Conservation (phyloP, 2,329 filamentous ascomycete species). For the Cadophora sp. region DNA sequence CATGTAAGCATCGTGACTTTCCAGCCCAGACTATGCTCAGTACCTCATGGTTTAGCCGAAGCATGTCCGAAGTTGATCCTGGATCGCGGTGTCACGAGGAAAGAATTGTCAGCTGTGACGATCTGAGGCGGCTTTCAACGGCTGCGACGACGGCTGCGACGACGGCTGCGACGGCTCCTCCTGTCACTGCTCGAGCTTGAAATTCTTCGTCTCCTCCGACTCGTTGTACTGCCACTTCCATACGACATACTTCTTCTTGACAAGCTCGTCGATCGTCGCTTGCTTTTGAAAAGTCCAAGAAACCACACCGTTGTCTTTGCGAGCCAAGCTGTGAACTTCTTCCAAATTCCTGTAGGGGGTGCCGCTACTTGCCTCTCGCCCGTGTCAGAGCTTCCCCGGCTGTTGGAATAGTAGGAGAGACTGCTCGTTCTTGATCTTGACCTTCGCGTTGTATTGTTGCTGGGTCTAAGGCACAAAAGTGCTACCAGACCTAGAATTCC, state of each 20-base stretch:
- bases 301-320: not conserved
- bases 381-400: not conserved
- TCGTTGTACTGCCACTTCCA: not conserved
- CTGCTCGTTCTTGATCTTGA: not conserved
- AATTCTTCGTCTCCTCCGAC: not conserved
- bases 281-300: not conserved
- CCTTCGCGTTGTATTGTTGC: not conserved
- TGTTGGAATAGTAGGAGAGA: not conserved
- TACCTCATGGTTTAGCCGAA: too few species aligned
- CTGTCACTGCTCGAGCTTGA: not conserved
- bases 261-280: not conserved
- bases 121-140: not conserved
- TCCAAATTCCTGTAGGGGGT: not conserved
- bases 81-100: too few species aligned
- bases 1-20: too few species aligned
- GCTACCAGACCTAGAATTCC: not conserved
- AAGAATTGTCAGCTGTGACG: not conserved
- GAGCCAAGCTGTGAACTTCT: not conserved
- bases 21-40: too few species aligned
- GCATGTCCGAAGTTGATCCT: too few species aligned
- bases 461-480: not conserved
- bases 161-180: not conserved
- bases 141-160: not conserved
- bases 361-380: not conserved
- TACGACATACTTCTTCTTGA: not conserved